phyloP scores from a whole-genome alignment of 2,329 filamentous ascomycete species.

The Orbilia quercus region DNA sequence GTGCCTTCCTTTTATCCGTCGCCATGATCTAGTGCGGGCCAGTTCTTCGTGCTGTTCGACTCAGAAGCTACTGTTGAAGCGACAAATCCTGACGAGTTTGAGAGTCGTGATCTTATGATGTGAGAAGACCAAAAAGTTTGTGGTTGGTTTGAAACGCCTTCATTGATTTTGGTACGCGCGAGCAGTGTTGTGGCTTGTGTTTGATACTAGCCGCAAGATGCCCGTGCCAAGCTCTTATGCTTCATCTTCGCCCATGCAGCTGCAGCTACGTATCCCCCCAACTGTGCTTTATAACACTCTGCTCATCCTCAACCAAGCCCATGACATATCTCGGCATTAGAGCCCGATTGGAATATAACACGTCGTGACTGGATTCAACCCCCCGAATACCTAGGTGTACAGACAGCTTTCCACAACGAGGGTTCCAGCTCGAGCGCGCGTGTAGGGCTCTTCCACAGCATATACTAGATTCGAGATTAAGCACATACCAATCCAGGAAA shows the following conservation, averaged over 20 bases:
- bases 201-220: not conserved
- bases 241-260: not conserved
- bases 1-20: conserved; percentile 89
- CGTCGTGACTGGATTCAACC: not conserved
- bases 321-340: not conserved
- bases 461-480: too few species aligned
- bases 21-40: conserved; percentile 72
- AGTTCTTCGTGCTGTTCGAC: conserved; percentile 7
- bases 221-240: not conserved
- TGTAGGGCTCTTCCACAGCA: too few species aligned
- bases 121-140: too few species aligned
- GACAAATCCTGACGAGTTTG: too few species aligned
- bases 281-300: not conserved
- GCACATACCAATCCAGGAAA: too few species aligned
- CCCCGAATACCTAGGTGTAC: too few species aligned
- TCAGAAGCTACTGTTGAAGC: conserved; percentile 24
- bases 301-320: not conserved
- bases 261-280: not conserved
- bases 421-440: too few species aligned
- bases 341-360: not conserved
- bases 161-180: conserved; percentile 8
- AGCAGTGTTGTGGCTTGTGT: conserved; percentile 24
- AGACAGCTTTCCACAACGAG: too few species aligned
- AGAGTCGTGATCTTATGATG: conserved; percentile 40
- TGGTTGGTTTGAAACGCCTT: too few species aligned